A percentile compares a stretch with the other conserved stretches of the same genome.
Evolutionary conservation across 148 eudicot genomes (phyloP).

Genomic region (Rhododendron molle): DNA sequence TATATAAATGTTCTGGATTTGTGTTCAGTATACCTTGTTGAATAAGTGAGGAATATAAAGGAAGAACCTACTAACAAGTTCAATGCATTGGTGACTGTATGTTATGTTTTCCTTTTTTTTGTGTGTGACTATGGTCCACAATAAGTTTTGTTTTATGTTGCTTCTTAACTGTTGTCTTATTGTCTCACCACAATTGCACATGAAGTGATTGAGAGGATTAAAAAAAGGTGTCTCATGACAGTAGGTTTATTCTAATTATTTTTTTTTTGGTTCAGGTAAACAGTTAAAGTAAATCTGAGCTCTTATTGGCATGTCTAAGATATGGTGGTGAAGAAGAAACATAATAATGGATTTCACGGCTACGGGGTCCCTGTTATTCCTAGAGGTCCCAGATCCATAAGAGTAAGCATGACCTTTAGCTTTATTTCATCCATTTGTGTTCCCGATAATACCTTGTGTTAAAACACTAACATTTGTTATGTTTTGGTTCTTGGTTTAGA

Average conservation of each 20-base stretch:
- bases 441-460: not conserved
- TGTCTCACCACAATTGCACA: not conserved
- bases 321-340: slow-evolving; percentile 77
- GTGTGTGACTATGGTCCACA: not conserved
- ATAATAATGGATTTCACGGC: slow-evolving; percentile 54
- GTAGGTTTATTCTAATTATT: not conserved
- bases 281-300: slow-evolving; percentile 18
- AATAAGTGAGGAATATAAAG: not conserved
- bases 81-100: not conserved
- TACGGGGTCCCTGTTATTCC: slow-evolving; percentile 59
- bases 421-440: not conserved
- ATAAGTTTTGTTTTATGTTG: not conserved
- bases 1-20: not conserved
- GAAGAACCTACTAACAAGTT: not conserved
- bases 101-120: not conserved
- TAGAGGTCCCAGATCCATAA: slow-evolving; percentile 81
- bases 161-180: not conserved
- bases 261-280: not conserved
- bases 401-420: slow-evolving; percentile 44
- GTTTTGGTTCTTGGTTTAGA: slow-evolving; percentile 33
- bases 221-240: not conserved
- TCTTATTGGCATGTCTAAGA: slow-evolving; percentile 48
- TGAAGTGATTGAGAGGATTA: slow-evolving; percentile 2
- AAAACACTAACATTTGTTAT: not conserved
- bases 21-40: not conserved